Evolutionary conservation across 495 filamentous ascomycete genomes (phyloP), one percentile per base, ranked within the genome.

Genomic region (Pseudevernia furfuracea): DNA sequence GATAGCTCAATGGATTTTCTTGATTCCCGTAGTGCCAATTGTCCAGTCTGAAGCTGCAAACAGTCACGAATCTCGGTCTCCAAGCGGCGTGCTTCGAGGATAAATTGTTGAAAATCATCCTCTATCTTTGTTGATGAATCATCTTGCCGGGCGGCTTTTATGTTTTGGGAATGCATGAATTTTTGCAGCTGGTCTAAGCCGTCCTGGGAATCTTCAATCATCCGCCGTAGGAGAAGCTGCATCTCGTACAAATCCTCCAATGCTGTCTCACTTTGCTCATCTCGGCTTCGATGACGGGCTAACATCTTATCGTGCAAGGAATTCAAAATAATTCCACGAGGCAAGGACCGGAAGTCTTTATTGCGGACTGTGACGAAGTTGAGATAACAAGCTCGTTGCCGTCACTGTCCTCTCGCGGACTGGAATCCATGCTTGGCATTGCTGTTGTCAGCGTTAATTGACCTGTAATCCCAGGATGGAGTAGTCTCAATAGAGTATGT

Each of bases 1-100:
- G 59, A 61, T n/a, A 61, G 59, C 43, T 61, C 59, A 4, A 61
- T 52, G 7, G 59, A 61, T 37, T n/a, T 61, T 37, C 32, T 49
- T 2, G 43, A 61, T 25, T 61, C 59, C 32, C 10, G 3, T 37
- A 61, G 14, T 28, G 59, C 59, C 59, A 25, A 48, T 4, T 7
- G 32, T 25, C 39, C 43, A 36, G 17, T 32, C 19, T 61, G 41
- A 6, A 61, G 30, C 12, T 61, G 59, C n/a, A 61, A 34, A 34
- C 36, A 23, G 15, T 61, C 41, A 61, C 59, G 38, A 15, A 61
- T 49, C 59, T 61, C 59, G 15, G 21, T 15, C 43, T 61, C 59
- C 25, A 61, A n/a, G 14, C 59, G 43, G 12, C 9, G 2, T 30
- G 59, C 59, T 61, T 61, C 59, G 44, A 48, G 21, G 25, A 3